phyloP scores from a whole-genome alignment of 768 basidiomycete species.

The Boletus sp. region DNA sequence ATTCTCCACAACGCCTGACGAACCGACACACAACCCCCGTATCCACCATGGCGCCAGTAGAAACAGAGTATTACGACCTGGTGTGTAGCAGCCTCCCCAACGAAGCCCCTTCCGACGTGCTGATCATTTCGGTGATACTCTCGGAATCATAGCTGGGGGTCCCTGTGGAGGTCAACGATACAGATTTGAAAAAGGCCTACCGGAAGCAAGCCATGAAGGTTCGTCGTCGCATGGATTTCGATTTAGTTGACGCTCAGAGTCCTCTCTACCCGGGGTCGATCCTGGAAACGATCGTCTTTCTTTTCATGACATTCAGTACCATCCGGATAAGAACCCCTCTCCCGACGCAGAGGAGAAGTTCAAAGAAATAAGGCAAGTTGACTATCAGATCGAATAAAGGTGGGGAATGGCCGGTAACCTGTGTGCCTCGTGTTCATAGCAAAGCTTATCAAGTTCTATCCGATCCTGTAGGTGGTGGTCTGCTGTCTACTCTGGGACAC shows the following conservation, averaged over 20 bases:
- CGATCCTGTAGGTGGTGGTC: conserved; percentile 57
- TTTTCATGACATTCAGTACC: conserved; percentile 53
- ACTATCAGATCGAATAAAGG: conserved; percentile 9
- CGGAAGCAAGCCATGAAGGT: conserved; percentile 93
- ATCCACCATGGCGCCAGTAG: conserved; percentile 74
- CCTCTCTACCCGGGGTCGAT: neutral
- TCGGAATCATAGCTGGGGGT: conserved; percentile 58
- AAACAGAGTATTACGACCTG: conserved; percentile 86
- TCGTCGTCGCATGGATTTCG: conserved; percentile 17
- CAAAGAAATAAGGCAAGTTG: conserved; percentile 83
- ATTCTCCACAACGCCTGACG: neutral
- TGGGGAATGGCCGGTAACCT: conserved; percentile 14
- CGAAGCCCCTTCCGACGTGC: neutral
- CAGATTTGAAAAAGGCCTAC: conserved; percentile 90
- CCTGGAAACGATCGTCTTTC: neutral
- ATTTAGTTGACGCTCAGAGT: neutral
- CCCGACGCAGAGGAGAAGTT: conserved; percentile 95
- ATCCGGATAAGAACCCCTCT: conserved; percentile 93
- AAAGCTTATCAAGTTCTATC: conserved; percentile 95
- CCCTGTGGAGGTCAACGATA: conserved; percentile 68
- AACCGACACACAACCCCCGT: neutral
- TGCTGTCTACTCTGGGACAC: conserved; percentile 7
- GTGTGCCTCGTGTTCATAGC: conserved; percentile 38
- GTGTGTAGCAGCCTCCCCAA: conserved; percentile 38
- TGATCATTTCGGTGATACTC: neutral